Base-by-base conservation (phyloP, 208 protist species). In the Trypanosoma scelopori region DNA sequence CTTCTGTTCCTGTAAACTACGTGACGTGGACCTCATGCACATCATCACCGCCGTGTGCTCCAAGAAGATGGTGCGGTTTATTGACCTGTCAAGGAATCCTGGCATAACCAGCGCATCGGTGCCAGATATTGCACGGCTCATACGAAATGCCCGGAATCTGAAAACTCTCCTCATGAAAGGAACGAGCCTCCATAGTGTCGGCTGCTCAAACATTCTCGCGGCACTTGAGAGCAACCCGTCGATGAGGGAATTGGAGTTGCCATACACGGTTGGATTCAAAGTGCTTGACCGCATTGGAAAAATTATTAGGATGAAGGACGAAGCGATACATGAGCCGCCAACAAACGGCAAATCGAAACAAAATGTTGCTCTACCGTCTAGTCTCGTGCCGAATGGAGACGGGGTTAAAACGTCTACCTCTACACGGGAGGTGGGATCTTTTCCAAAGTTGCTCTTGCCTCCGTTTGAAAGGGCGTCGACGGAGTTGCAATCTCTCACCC, bases 11-110 rank as follows among this genome's bases (percentile, higher is more conserved):
- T 91, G 85, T 56, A 69, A 63, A 16, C 25, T 92, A 20, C 58
- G 60, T n/a, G 83, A 95, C 71, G 80, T 86, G 52, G 77, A 87
- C 56, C 60, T 92, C 25, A 81, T 79, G 32, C 79, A 84, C 58
- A 39, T 95, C 23, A 58, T 66, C 12, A 78, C 79, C 18, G 79
- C 85, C 9, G 22, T 95, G 15, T 70, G 76, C 15, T 28, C 64
- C 9, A 69, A 45, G 18, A 70, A 76, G 11, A 42, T 25, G 1
- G 16, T 95, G 22, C 71, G 46, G 9, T 60, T 51, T 23, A 5
- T 93, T 12, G 78, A 95, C 61, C 53, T 95, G 39, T 82, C 76
- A 55, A 86, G 85, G 7, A 93, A 95, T 65, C 66, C 58, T 9
- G 64, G 50, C 20, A 71, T 95, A 28, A 90, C 81, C 3, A 82